These are phyloP conservation scores for Cercospora sesami DNA, from an alignment of 2,329 filamentous ascomycete species.

Conservation along the genomic window DNA sequence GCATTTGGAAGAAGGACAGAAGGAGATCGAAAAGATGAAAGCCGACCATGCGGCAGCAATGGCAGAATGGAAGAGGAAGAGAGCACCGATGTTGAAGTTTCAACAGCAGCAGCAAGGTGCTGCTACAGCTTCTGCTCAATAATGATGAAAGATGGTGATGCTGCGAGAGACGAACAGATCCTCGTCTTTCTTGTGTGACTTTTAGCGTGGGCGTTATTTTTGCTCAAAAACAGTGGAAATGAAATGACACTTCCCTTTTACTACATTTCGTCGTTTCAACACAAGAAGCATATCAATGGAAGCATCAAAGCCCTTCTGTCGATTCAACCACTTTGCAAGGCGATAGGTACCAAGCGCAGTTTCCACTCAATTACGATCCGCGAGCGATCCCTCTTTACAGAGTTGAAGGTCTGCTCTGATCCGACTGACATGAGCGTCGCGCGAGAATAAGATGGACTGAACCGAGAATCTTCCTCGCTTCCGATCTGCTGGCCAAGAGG, in stretches of 20 bases:
- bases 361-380: background rate
- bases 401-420: background rate
- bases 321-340: background rate
- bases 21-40: conserved; percentile 83
- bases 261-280: background rate
- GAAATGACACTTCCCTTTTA: background rate
- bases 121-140: background rate
- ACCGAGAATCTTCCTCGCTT: background rate
- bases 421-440: background rate
- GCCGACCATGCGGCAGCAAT: conserved; percentile 73
- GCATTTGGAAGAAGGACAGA: conserved; percentile 70
- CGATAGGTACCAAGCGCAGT: background rate
- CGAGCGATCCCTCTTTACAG: background rate
- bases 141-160: background rate
- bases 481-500: background rate
- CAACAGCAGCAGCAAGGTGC: background rate
- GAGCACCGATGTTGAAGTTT: conserved; percentile 52
- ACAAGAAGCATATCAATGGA: background rate
- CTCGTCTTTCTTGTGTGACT: background rate
- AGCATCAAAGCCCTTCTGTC: background rate
- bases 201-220: background rate
- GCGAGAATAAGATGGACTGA: background rate
- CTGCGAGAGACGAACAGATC: background rate
- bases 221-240: background rate
- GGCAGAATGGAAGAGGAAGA: conserved; percentile 70